These are phyloP conservation scores for Elsinoe batatas DNA, from an alignment of 2,329 filamentous ascomycete genomes.

Conservation along the genomic window DNA sequence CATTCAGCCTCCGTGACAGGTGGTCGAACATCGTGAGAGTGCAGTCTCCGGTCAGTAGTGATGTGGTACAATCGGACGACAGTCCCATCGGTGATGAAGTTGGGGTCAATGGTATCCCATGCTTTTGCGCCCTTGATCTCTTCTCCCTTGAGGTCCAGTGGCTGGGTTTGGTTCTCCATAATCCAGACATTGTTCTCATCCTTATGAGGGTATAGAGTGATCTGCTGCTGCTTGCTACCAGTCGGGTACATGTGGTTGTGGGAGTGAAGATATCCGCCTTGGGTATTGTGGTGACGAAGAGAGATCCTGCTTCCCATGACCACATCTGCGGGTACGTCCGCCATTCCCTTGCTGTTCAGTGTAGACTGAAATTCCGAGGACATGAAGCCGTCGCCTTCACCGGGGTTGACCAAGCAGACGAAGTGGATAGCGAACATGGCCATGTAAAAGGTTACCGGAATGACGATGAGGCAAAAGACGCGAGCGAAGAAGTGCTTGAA, in stretches of 20 bases:
- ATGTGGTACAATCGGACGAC: constrained; percentile 76
- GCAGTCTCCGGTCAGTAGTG: constrained; percentile 75
- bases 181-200: constrained; percentile 96
- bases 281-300: constrained; percentile 90
- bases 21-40: constrained; percentile 89
- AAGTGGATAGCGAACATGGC: constrained; percentile 98
- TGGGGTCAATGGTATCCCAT: constrained; percentile 66
- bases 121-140: constrained; percentile 70
- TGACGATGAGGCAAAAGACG: constrained; percentile 80
- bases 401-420: constrained; percentile 81
- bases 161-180: constrained; percentile 92
- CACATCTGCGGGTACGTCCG: constrained; percentile 86
- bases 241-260: constrained; percentile 96
- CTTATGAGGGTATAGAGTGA: constrained; percentile 97
- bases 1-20: constrained; percentile 71
- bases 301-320: constrained; percentile 76
- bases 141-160: constrained; percentile 55
- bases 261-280: constrained; percentile 94
- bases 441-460: constrained; percentile 85
- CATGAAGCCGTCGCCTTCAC: constrained; percentile 98
- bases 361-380: constrained; percentile 98
- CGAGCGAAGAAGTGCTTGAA: constrained; percentile 91
- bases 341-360: constrained; percentile 92
- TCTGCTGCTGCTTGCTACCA: constrained; percentile 96
- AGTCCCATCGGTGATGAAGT: constrained; percentile 67